Conservation (phyloP, 2,329 filamentous ascomycete species). For the Huntiella savannae region DNA sequence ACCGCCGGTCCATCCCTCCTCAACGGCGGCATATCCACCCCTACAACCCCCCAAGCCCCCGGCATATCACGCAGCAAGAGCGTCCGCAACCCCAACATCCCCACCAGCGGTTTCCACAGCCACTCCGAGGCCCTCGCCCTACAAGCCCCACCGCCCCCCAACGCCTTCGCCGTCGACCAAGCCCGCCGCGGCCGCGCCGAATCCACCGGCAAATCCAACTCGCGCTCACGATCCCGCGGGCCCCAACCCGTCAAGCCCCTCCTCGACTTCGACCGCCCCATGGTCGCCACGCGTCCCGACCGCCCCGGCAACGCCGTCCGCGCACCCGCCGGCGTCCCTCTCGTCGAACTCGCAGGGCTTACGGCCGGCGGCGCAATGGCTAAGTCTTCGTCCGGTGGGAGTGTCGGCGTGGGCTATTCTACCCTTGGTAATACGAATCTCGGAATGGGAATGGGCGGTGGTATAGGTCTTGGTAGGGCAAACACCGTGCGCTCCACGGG, state of each 20-base stretch:
- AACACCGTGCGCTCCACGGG: conserved; percentile 8
- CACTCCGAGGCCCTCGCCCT: conserved; percentile 6
- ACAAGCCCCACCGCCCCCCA: conserved; percentile 1
- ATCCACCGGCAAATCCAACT: conserved; percentile 8
- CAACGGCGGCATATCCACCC: conserved; percentile 20
- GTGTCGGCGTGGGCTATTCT: background rate
- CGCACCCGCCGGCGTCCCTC: conserved; percentile 22
- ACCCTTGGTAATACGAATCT: background rate
- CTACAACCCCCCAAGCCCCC: background rate
- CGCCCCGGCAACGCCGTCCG: conserved; percentile 31
- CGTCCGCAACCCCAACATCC: background rate
- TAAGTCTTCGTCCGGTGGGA: conserved; percentile 1
- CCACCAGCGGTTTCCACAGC: conserved; percentile 5
- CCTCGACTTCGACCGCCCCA: conserved; percentile 42
- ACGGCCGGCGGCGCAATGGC: conserved; percentile 2
- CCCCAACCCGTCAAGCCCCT: conserved; percentile 20
- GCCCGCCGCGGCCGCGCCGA: conserved; percentile 6
- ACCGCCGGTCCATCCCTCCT: conserved; percentile 38
- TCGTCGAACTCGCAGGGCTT: conserved; percentile 26
- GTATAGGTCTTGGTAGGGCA: conserved; percentile 4
- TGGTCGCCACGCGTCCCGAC: conserved; percentile 40
- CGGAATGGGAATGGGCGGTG: conserved; percentile 1
- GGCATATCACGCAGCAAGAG: background rate
- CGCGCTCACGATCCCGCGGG: conserved; percentile 13
- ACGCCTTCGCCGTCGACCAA: conserved; percentile 9